Evolutionary conservation across 177 flowering plant species (phyloP), one percentile per base, ranked within the genome.

Genomic region (Tripterygium wilfordii): DNA sequence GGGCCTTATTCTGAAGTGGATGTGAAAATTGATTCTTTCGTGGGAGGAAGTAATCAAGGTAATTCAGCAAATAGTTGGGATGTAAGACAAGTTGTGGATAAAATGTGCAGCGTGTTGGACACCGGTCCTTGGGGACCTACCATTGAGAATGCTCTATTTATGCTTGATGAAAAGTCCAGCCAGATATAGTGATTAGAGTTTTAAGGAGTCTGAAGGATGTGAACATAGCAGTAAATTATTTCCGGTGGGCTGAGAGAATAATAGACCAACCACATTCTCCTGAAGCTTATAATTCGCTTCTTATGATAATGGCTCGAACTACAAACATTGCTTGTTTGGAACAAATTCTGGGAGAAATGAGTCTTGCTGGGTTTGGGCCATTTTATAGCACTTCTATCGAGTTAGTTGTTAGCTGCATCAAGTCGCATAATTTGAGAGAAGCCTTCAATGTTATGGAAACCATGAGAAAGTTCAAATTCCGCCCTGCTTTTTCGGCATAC

Each of bases 401-500:
- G 58, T 58, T 88, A 32, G 76, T 88, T 50, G 54, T 56, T 8
- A 66, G 70, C 48, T 74, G 67, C 64, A 74, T 85, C 16, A 76
- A 74, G 57, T 69, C 75, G 16, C 68, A 48, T 30, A 74, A 60
- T 62, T 66, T 80, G 24, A 67, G 61, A 46, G 85, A 85, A 32
- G 96, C 95, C 44, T 76, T 68, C 49, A 65, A 75, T 60, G 43
- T 88, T 44, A 71, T 88, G 21, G 82, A 88, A 55, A 73, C 67
- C 21, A 81, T 90, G 91, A 71, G 92, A 46, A 82, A 74, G 61
- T 77, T 85, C 70, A 85, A 79, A 60, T 74, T 82, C 42, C 85
- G 96, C 17, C 96, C 98, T 15, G 91, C 98, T 8, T 90, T 80
- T 78, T 88, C 91, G 6, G 98, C 98, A 15, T 88, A 88, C 51